Evolutionary conservation across 2,329 filamentous ascomycete species (phyloP).

Genomic region (Penicillium hesseltinei): DNA sequence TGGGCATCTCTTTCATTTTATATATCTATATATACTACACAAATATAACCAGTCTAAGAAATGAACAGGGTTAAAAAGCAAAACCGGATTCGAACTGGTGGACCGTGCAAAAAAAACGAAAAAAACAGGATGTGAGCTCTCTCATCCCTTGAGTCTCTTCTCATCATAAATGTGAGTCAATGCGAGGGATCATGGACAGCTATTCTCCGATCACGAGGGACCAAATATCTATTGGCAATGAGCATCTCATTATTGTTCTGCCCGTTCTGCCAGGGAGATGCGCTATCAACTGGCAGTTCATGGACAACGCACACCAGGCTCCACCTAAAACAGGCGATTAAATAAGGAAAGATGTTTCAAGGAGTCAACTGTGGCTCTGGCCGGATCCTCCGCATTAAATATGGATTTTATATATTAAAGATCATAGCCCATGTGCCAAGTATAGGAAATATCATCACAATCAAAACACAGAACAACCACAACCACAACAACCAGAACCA

Average conservation of each 20-base stretch:
- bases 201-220: conserved; percentile 24
- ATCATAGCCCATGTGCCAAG: not conserved
- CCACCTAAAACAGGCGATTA: not conserved
- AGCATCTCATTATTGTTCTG: conserved; percentile 1
- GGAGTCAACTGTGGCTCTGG: not conserved
- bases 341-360: not conserved
- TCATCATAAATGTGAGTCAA: conserved; percentile 21
- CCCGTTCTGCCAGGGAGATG: not conserved
- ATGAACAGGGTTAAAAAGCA: not conserved
- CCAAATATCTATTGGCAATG: conserved; percentile 7
- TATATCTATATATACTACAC: too few species aligned
- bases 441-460: not conserved
- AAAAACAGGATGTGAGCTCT: conserved; percentile 10
- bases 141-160: conserved; percentile 10
- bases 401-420: not conserved
- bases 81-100: conserved; percentile 13
- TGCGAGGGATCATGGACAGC: conserved; percentile 21
- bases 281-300: conserved; percentile 1
- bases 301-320: conserved; percentile 7
- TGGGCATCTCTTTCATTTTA: too few species aligned
- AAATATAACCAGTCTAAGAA: too few species aligned
- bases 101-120: conserved; percentile 14
- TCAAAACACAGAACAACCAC: not conserved
- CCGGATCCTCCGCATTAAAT: not conserved
- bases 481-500: not conserved